A percentile compares a stretch with the other conserved stretches of the same genome.
Conservation (phyloP, 2,329 filamentous ascomycete genomes). For the Cladosporium sp. region DNA sequence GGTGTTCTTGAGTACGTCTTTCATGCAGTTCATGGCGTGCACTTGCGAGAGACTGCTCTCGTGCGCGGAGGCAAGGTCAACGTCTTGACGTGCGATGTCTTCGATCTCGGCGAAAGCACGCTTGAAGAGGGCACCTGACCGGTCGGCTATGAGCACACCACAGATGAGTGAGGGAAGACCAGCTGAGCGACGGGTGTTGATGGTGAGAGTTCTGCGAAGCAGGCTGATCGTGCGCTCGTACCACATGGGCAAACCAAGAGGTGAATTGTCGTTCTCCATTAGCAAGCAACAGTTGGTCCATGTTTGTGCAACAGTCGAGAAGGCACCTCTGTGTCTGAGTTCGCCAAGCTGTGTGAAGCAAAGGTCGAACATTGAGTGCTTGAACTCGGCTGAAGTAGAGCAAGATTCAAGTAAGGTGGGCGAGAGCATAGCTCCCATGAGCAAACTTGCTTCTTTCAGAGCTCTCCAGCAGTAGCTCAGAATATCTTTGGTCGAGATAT, state of each 20-base stretch:
- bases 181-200: conserved; percentile 80
- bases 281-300: conserved; percentile 68
- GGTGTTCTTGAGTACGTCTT: conserved; percentile 84
- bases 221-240: conserved; percentile 47
- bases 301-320: conserved; percentile 86
- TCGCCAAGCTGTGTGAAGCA: conserved; percentile 79
- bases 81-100: conserved; percentile 46
- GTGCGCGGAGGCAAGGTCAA: conserved; percentile 31
- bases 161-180: conserved; percentile 85
- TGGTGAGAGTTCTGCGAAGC: conserved; percentile 49
- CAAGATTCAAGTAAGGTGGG: neutral
- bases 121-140: conserved; percentile 54
- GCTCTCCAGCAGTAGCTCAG: conserved; percentile 94
- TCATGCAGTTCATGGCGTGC: conserved; percentile 89
- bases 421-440: conserved; percentile 12
- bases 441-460: conserved; percentile 85
- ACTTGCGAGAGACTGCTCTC: conserved; percentile 74
- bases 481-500: conserved; percentile 78
- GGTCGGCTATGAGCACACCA: conserved; percentile 69
- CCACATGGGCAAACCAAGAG: conserved; percentile 58
- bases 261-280: conserved; percentile 40
- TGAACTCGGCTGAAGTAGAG: neutral
- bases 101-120: conserved; percentile 61
- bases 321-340: conserved; percentile 84
- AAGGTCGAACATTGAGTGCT: conserved; percentile 42